A percentile compares a stretch with the other conserved stretches of the same genome.
Conservation (phyloP, 768 basidiomycete species). For the Gautieria morchelliformis region DNA sequence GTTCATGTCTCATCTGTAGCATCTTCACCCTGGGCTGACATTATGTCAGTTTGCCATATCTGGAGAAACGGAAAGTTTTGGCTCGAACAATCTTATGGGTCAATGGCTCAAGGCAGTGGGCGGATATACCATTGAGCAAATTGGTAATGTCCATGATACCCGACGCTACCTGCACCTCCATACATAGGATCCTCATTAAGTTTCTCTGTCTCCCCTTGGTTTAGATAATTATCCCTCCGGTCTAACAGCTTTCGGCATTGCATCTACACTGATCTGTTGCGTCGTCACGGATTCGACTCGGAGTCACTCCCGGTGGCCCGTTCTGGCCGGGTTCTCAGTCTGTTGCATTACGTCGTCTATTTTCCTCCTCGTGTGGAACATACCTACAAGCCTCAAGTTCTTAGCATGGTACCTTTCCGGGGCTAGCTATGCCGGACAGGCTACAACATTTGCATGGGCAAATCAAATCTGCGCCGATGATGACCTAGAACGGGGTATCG, state of each 20-base stretch:
- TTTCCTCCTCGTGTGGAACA: constrained; percentile 50
- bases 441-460: constrained; percentile 78
- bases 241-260: constrained; percentile 54
- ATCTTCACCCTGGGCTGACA: neutral
- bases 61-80: constrained; percentile 59
- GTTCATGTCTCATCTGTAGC: neutral
- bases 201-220: neutral
- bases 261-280: constrained; percentile 52
- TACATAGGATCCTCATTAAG: neutral
- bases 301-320: constrained; percentile 42
- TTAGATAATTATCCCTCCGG: constrained; percentile 53
- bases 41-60: constrained; percentile 46
- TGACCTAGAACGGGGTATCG: constrained; percentile 56
- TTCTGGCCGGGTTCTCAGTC: constrained; percentile 54
- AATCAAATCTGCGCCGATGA: constrained; percentile 69
- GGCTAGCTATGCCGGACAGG: constrained; percentile 67
- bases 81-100: constrained; percentile 65
- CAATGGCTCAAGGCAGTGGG: constrained; percentile 58
- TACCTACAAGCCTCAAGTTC: constrained; percentile 54
- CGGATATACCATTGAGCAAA: constrained; percentile 54
- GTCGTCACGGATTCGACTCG: constrained; percentile 52
- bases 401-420: constrained; percentile 66
- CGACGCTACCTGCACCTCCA: neutral
- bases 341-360: constrained; percentile 43
- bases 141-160: constrained; percentile 27